phyloP scores from a whole-genome alignment of 345 rosid genomes.

The Gossypium herbaceum region DNA sequence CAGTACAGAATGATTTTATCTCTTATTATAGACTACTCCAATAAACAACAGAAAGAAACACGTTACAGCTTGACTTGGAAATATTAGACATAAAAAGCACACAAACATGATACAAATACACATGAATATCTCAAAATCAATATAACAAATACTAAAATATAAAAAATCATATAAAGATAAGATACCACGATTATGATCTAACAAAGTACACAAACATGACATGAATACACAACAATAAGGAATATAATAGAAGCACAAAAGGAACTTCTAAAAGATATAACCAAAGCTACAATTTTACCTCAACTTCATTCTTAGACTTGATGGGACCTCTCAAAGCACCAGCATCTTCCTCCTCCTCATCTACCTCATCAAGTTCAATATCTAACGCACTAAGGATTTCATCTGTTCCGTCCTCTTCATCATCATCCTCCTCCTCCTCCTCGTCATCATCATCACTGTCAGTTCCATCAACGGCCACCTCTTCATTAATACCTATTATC shows the following conservation, averaged over 20 bases:
- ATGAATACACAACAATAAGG: neutral
- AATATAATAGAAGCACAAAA: neutral
- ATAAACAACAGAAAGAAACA: neutral
- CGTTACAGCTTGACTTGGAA: neutral
- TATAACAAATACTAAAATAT: neutral
- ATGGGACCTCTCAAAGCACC: constrained; percentile 49
- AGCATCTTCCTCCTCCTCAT: constrained; percentile 40
- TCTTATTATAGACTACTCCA: too few relatives aligned
- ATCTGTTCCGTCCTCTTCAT: constrained; percentile 38
- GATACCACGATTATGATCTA: neutral
- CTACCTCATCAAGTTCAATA: constrained; percentile 37
- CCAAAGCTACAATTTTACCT: constrained; percentile 39
- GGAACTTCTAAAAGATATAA: constrained; percentile 4
- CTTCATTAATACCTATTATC: constrained; percentile 31
- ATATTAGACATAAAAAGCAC: neutral
- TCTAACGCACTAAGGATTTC: constrained; percentile 51
- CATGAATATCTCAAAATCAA: neutral
- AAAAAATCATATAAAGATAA: neutral
- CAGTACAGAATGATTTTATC: too few relatives aligned
- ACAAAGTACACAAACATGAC: neutral
- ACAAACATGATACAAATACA: neutral
- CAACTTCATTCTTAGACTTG: constrained; percentile 77
- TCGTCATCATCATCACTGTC: constrained; percentile 25
- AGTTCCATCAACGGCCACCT: constrained; percentile 11
- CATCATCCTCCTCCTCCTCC: constrained; percentile 36